phyloP scores from a whole-genome alignment of 441 rosid species.

The Hypseocharis bilobata region DNA sequence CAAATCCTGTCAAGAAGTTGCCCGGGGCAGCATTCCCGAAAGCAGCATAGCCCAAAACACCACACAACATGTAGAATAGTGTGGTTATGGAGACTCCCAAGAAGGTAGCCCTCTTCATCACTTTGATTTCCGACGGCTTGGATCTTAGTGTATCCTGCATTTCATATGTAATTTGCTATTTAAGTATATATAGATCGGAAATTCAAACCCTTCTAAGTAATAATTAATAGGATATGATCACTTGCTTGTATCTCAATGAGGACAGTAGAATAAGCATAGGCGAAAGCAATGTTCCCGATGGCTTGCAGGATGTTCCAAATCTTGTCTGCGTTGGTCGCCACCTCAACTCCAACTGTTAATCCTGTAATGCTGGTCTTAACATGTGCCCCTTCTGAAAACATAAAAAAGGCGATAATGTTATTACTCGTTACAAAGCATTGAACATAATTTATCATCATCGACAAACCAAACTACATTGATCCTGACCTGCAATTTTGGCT shows the following conservation, averaged over 20 bases:
- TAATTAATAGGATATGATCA: too few species aligned
- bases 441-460: too few species aligned
- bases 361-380: slow-evolving; percentile 42
- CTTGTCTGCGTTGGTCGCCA: slow-evolving; percentile 32
- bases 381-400: slow-evolving; percentile 18
- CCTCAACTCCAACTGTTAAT: slow-evolving; percentile 37
- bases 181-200: too few species aligned
- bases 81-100: slow-evolving; percentile 38
- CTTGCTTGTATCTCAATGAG: slow-evolving; percentile 58
- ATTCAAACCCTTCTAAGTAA: too few species aligned
- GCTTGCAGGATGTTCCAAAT: slow-evolving; percentile 47
- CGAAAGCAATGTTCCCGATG: slow-evolving; percentile 51
- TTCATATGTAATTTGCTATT: too few species aligned
- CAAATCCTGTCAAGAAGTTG: slow-evolving; percentile 51
- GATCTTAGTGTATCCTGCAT: slow-evolving; percentile 47
- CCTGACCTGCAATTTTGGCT: slow-evolving; percentile 27
- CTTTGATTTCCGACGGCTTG: slow-evolving; percentile 42
- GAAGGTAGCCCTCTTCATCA: slow-evolving; percentile 45
- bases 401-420: background rate
- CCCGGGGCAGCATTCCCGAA: slow-evolving; percentile 49
- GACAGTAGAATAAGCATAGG: slow-evolving; percentile 44
- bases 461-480: too few species aligned
- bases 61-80: slow-evolving; percentile 43
- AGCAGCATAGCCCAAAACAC: slow-evolving; percentile 49
- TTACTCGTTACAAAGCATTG: background rate